Base-by-base conservation (phyloP, 1,284 basidiomycete species). In the Ustilago crameri region DNA sequence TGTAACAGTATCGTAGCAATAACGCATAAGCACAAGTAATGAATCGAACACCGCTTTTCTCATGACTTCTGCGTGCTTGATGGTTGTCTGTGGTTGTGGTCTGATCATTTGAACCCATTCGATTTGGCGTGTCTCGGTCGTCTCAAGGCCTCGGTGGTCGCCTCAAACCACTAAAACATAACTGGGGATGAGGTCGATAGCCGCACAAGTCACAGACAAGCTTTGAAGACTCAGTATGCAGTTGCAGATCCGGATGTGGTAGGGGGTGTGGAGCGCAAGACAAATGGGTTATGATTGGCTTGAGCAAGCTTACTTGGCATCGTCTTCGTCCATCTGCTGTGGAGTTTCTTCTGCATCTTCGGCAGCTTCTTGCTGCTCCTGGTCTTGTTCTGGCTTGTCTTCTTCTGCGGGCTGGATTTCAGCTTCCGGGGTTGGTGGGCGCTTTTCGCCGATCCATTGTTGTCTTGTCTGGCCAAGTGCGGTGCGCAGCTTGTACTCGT, bases 1-100 rank as follows among this genome's bases (percentile, higher is more conserved):
- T 67, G 64, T 67, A 67, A 52, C 49, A 67, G 64, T 67, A 67
- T 55, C 63, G 45, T 65, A 46, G 56, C 56, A 58, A 53, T 47
- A 34, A 49, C 47, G 53, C 61, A 60, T 51, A 40, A 46, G 46
- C 51, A 58, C 51, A 51, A 60, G 26, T 34, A 55, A 53, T 53
- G 61, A 64, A 57, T 55, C 51, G 51, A 59, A 50, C 47, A 57
- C 14, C 41, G 48, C 35, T 40, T 45, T 57, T 27, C 18, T 24
- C 27, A 34, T 42, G 5, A 24, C n/a, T 15, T 18, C 17, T n/a
- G n/a, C n/a, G n/a, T n/a, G 5, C 10, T 23, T 20, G 23, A 43
- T 9, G 38, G 22, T 42, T 47, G 38, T 23, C 27, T 37, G 12
- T 44, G 37, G 38, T 14, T 10, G 26, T n/a, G 17, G 22, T 20